These are phyloP conservation scores for Saccharomyces hybrid DNA, from an alignment of 1,139 yeast genomes.

Conservation along the genomic window DNA sequence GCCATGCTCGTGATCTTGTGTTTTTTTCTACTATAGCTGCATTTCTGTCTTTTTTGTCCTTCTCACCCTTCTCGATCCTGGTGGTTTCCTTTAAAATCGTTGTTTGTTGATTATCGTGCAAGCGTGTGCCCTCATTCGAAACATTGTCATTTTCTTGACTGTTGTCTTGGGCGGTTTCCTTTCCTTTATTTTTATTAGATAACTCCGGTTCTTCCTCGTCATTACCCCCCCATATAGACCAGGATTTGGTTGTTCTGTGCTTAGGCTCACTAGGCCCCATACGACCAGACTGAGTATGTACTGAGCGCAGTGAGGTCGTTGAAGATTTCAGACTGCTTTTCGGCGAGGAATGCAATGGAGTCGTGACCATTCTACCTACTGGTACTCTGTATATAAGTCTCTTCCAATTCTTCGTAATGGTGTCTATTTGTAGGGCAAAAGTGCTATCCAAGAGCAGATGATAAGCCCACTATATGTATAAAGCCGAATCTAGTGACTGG, in stretches of 20 bases:
- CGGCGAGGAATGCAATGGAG: background rate
- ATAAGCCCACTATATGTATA: background rate
- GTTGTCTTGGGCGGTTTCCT: background rate
- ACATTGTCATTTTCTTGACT: background rate
- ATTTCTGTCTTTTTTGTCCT: background rate
- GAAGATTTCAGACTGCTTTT: background rate
- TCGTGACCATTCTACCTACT: background rate
- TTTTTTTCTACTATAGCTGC: background rate
- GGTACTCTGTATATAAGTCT: background rate
- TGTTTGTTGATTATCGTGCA: background rate
- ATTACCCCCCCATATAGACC: background rate
- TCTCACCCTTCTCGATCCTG: background rate
- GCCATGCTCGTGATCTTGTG: slow-evolving; percentile 18
- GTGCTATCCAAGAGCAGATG: background rate
- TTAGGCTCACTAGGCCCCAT: background rate
- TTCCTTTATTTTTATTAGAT: background rate
- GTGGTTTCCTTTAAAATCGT: background rate
- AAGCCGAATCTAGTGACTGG: background rate
- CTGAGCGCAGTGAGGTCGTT: background rate
- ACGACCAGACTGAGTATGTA: background rate
- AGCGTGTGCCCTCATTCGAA: background rate
- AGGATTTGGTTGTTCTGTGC: background rate
- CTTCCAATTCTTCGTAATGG: background rate
- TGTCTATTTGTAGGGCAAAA: background rate
- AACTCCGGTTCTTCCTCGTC: background rate